These are phyloP conservation scores for Lasiodiplodia citricola DNA, from an alignment of 2,329 filamentous ascomycete species.

Conservation along the genomic window DNA sequence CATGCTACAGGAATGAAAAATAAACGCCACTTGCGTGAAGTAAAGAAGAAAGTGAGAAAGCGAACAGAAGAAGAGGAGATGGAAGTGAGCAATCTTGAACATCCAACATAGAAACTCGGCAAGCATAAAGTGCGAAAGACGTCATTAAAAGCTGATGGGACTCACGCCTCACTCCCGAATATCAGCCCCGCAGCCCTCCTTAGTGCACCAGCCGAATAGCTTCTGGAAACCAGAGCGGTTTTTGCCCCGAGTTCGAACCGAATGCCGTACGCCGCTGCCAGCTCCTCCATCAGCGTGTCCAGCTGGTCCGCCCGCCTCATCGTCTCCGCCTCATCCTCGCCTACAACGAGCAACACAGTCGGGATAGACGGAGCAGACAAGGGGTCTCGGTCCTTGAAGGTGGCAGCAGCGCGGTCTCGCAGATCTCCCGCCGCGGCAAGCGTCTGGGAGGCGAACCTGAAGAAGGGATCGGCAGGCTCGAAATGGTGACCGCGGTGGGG, in stretches of 20 bases:
- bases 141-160: neutral
- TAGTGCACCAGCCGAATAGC: neutral
- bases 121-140: neutral
- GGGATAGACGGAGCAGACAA: neutral
- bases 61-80: neutral
- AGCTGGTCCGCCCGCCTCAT: neutral
- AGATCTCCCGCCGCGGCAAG: neutral
- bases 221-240: neutral
- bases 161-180: neutral
- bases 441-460: neutral
- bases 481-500: neutral
- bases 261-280: too few species aligned
- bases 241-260: neutral
- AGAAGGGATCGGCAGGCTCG: neutral
- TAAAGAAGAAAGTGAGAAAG: neutral
- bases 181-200: neutral
- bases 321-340: constrained; percentile 9
- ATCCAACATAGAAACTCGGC: neutral
- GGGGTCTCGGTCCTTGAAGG: neutral
- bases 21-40: neutral
- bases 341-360: constrained; percentile 11
- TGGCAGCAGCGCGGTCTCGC: too few species aligned
- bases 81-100: neutral
- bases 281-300: neutral
- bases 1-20: neutral